These are phyloP conservation scores for Clonostachys sp. DNA, from an alignment of 2,329 filamentous ascomycete species.

Conservation along the genomic window DNA sequence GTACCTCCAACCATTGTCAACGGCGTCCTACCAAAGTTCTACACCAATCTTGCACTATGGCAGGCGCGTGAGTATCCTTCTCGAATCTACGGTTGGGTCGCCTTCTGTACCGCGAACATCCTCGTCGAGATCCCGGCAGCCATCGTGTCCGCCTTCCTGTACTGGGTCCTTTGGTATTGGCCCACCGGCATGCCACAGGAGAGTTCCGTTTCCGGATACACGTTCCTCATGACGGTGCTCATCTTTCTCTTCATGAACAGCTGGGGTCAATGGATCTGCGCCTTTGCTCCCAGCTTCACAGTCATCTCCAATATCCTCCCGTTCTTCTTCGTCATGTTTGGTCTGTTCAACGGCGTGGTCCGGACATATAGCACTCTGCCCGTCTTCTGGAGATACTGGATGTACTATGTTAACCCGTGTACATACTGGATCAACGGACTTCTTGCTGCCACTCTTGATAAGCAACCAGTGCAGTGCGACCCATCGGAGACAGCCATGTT, in stretches of 20 bases:
- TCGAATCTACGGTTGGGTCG: slow-evolving; percentile 73
- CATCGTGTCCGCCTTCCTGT: slow-evolving; percentile 59
- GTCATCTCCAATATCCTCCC: slow-evolving; percentile 73
- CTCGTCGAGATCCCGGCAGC: slow-evolving; percentile 69
- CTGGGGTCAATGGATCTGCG: slow-evolving; percentile 83
- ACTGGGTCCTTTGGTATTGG: slow-evolving; percentile 76
- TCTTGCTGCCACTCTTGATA: slow-evolving; percentile 56
- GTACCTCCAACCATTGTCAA: slow-evolving; percentile 71
- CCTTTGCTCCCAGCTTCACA: slow-evolving; percentile 74
- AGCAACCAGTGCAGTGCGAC: slow-evolving; percentile 42
- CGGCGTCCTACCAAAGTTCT: slow-evolving; percentile 73
- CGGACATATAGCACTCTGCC: slow-evolving; percentile 61
- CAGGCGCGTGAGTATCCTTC: slow-evolving; percentile 68
- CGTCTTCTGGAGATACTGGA: slow-evolving; percentile 70
- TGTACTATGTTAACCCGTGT: slow-evolving; percentile 63
- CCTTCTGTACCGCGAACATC: slow-evolving; percentile 70
- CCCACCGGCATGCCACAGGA: slow-evolving; percentile 65
- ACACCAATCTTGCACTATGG: slow-evolving; percentile 68
- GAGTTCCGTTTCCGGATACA: slow-evolving; percentile 63
- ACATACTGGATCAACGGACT: slow-evolving; percentile 72
- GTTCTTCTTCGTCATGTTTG: slow-evolving; percentile 78
- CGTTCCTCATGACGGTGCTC: slow-evolving; percentile 73
- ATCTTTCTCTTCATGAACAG: slow-evolving; percentile 72
- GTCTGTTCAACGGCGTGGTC: slow-evolving; percentile 73
- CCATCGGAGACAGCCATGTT: slow-evolving; percentile 34